These are phyloP conservation scores for Orbilia quercus DNA, from an alignment of 2,329 filamentous ascomycete species.

Conservation along the genomic window DNA sequence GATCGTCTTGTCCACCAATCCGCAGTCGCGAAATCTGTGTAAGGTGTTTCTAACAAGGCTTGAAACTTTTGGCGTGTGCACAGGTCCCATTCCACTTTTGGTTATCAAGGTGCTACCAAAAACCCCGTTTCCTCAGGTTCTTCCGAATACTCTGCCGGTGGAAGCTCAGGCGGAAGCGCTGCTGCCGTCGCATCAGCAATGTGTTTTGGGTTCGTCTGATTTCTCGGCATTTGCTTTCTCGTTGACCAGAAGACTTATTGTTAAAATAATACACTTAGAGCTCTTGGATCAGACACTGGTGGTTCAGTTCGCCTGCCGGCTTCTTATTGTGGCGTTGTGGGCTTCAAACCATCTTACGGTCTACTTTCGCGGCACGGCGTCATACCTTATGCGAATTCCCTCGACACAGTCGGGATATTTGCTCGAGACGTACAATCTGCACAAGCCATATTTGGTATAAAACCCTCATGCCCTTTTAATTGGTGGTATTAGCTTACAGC, in stretches of 20 bases:
- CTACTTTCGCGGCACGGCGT: slow-evolving; percentile 86
- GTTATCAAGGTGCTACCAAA: slow-evolving; percentile 74
- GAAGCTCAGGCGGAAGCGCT: slow-evolving; percentile 93
- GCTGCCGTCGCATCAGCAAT: slow-evolving; percentile 78
- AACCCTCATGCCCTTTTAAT: neutral
- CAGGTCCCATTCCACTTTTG: slow-evolving; percentile 76
- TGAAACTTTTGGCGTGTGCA: neutral
- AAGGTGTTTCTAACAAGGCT: neutral
- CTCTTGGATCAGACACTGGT: slow-evolving; percentile 92
- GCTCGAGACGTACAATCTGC: slow-evolving; percentile 69
- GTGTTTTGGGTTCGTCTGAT: slow-evolving; percentile 68
- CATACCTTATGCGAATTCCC: slow-evolving; percentile 88
- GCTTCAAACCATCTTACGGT: slow-evolving; percentile 93
- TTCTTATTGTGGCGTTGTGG: slow-evolving; percentile 83
- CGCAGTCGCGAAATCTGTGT: neutral
- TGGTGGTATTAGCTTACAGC: neutral
- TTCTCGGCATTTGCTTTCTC: too few species aligned
- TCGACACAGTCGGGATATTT: slow-evolving; percentile 88
- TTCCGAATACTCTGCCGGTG: slow-evolving; percentile 74
- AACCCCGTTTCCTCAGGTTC: slow-evolving; percentile 65
- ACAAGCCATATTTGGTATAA: slow-evolving; percentile 63
- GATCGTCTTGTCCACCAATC: neutral
- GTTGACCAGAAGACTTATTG: slow-evolving; percentile 35
- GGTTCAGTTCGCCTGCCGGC: slow-evolving; percentile 88
- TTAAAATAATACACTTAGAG: slow-evolving; percentile 63